Base-by-base conservation (phyloP, 129 eudicot genomes). In the Arctium minus region DNA sequence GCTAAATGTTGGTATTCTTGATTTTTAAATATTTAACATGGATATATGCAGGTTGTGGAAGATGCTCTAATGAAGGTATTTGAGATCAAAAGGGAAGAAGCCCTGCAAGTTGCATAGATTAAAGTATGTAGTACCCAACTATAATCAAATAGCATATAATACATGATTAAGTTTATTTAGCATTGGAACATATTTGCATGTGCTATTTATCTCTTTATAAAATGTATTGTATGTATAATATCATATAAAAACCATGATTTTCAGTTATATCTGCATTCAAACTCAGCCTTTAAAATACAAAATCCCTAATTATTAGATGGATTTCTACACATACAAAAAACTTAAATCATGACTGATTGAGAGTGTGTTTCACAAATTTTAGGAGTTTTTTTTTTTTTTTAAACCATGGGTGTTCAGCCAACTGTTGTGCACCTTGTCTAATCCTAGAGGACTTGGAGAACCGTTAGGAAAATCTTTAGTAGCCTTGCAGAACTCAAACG, bases 51-150 rank as follows among this genome's bases (percentile, higher is more conserved):
- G 98, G 97, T 91, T 73, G 97, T 94, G 39, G 97, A 92, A 87
- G 98, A 94, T 83, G 98, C 73, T n/a, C 90, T 94, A 68, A 44
- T 88, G 15, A 94, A 77, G 84, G 86, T 94, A 13, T 94, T 94
- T 64, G 94, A 94, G 86, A 82, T 92, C 80, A 94, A 94, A 77
- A 75, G 93, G 7, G 93, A 94, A 73, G 98, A 94, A 88, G 91
- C 86, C 68, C 78, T 94, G 86, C 96, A 89, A 83, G 60, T 87
- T 74, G 96, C 87, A 8, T 93, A 91, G 89, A 84, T 76, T 64
- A 70, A 70, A 35, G 27, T 22, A 22, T 22, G 48, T 44, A 69
- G 62, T 64, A 74, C 39, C 32, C 2, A 74, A 65, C 37, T n/a
- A 35, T 27, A 64, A 73, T 65, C 17, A 75, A 67, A 74, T 76